phyloP scores from a whole-genome alignment of 1,284 basidiomycete genomes.

The Xerocomus nothofagi region DNA sequence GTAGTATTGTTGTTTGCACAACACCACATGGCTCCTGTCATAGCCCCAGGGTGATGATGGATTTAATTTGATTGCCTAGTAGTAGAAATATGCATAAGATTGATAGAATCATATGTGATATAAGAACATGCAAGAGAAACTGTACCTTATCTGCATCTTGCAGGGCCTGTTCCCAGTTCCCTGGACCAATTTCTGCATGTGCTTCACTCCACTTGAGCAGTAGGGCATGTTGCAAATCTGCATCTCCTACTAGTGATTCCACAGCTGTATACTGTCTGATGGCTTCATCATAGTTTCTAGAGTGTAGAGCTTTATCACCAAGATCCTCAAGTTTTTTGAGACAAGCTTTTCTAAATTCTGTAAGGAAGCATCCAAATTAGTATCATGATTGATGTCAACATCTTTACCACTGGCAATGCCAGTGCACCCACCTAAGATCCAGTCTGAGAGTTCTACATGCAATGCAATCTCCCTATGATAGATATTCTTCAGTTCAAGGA shows the following conservation, averaged over 20 bases:
- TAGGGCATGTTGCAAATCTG: background rate
- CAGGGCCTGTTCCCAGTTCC: background rate
- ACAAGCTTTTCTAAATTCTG: background rate
- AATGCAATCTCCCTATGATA: background rate
- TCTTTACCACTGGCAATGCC: too few relatives aligned
- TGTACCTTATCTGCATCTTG: constrained; percentile 2
- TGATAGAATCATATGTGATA: background rate
- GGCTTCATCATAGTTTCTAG: background rate
- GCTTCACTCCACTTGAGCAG: constrained; percentile 5
- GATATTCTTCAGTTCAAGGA: background rate
- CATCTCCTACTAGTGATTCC: background rate
- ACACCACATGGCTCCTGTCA: background rate
- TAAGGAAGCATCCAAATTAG: too few relatives aligned
- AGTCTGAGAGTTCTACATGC: background rate
- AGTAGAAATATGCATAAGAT: background rate
- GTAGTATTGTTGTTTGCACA: background rate
- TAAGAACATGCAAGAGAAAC: background rate
- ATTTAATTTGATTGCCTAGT: constrained; percentile 6
- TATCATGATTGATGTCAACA: background rate
- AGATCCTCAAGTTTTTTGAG: background rate
- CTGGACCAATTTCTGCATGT: background rate
- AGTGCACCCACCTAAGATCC: background rate
- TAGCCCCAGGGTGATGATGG: background rate
- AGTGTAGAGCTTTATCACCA: background rate
- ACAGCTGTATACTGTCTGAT: background rate